Base-by-base conservation (phyloP, 345 rosid genomes). In the Ceriops tagal region DNA sequence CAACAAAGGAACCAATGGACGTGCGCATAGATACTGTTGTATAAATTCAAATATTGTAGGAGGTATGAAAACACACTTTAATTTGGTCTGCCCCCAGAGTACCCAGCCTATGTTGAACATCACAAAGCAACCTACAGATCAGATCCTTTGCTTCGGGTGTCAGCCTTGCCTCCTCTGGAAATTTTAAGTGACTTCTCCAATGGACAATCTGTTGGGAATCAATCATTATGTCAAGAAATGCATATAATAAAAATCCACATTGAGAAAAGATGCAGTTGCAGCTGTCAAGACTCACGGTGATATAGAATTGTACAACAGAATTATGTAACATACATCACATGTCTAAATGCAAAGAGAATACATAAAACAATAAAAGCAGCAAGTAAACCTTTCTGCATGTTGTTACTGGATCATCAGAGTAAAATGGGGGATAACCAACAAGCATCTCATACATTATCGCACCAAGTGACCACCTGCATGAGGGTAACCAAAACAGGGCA, bases 391-490 rank as follows among this genome's bases (percentile, higher is more conserved):
- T 93, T 85, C 93, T 87, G 86, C 98, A 93, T 56, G 97, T 88
- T 62, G 89, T 86, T 53, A 89, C 86, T 28, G 98, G 93, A 68
- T 93, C 97, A 71, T 91, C 96, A 0, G 95, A 82, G 69, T 83
- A 89, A 68, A 91, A 91, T 53, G 97, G 97, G 16, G 95, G 89
- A 76, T 87, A 91, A 52, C 97, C 97, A 65, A 91, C 85, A 22
- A 91, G 92, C 95, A 91, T 91, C 82, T 88, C 95, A 58, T 88
- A 91, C 97, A 91, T 84, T 69, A 91, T 89, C 15, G 95, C 95
- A 64, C 95, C 97, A 31, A 91, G 91, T n/a, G 97, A 91, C 97
- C 95, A 91, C 97, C 97, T 88, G 81, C 77, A 79, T 5, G 61
- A 53, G 71, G 34, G 31, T 47, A 43, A 73, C 32, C 64, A 64